These are phyloP conservation scores for Leishmania tarentolae DNA, from an alignment of 208 protist species.

Conservation along the genomic window DNA sequence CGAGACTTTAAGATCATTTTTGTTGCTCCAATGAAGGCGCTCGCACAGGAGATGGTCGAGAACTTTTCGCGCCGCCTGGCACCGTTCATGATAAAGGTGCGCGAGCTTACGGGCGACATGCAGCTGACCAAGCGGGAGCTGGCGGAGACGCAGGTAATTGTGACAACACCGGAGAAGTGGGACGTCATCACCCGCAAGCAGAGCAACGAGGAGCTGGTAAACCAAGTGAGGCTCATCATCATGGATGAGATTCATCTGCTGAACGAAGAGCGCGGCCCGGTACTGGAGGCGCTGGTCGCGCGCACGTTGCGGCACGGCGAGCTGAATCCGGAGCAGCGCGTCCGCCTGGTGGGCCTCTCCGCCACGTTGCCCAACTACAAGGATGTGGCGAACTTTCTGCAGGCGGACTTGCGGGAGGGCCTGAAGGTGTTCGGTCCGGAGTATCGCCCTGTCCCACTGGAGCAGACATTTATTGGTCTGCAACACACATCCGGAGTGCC, in stretches of 20 bases:
- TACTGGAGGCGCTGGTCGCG: constrained; percentile 98
- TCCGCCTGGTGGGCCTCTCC: constrained; percentile 97
- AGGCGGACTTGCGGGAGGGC: constrained; percentile 91
- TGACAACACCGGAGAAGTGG: constrained; percentile 99
- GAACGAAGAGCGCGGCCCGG: constrained; percentile 98
- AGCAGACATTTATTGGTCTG: constrained; percentile 96
- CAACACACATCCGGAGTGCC: constrained; percentile 19
- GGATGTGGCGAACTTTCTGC: constrained; percentile 98
- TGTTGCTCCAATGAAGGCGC: constrained; percentile 99
- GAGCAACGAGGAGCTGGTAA: constrained; percentile 93
- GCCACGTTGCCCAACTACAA: constrained; percentile 99
- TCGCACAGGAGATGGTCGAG: constrained; percentile 97
- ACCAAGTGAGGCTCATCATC: constrained; percentile 95
- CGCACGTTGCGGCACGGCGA: constrained; percentile 96
- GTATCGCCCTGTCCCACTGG: constrained; percentile 98
- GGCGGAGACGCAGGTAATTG: constrained; percentile 97
- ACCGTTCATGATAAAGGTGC: constrained; percentile 90
- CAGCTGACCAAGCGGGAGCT: constrained; percentile 98
- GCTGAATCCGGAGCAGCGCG: constrained; percentile 84
- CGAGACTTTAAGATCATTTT: constrained; percentile 99
- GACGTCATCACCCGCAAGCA: constrained; percentile 99
- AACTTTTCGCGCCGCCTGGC: constrained; percentile 95
- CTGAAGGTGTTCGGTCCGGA: constrained; percentile 96
- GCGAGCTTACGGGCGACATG: constrained; percentile 99
- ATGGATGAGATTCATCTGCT: constrained; percentile 99